phyloP scores from a whole-genome alignment of 176 grass and related monocot genomes.

The Elymus sibiricus region DNA sequence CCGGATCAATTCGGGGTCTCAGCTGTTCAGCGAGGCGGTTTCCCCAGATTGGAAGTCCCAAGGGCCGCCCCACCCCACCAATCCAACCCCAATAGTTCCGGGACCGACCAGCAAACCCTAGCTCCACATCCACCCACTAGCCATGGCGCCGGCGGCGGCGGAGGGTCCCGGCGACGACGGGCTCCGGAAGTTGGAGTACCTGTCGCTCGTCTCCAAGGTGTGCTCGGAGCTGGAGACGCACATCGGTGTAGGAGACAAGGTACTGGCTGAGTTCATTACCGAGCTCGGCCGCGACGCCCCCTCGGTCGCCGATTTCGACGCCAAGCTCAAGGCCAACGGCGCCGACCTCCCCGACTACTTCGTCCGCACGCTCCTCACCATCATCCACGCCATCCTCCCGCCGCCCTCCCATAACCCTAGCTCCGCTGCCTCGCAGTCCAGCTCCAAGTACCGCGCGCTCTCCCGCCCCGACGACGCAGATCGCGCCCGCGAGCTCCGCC shows the following conservation, averaged over 20 bases:
- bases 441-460: constrained; percentile 57
- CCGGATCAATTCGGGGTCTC: neutral
- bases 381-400: constrained; percentile 87
- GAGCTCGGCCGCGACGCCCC: constrained; percentile 55
- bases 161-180: constrained; percentile 36
- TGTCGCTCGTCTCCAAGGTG: constrained; percentile 68
- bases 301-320: constrained; percentile 54
- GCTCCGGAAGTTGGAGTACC: constrained; percentile 69
- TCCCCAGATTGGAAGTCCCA: neutral
- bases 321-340: constrained; percentile 62
- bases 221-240: constrained; percentile 77
- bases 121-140: neutral
- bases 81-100: neutral
- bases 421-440: constrained; percentile 12
- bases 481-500: constrained; percentile 52
- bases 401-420: constrained; percentile 33
- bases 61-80: neutral
- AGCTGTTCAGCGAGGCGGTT: neutral
- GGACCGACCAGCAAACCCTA: constrained; percentile 30
- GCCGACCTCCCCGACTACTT: constrained; percentile 77
- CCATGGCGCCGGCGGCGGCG: constrained; percentile 33
- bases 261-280: constrained; percentile 82
- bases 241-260: constrained; percentile 72
- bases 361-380: constrained; percentile 73
- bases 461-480: constrained; percentile 63